phyloP scores from a whole-genome alignment of 2,329 filamentous ascomycete genomes.

The Aureobasidium sp. region DNA sequence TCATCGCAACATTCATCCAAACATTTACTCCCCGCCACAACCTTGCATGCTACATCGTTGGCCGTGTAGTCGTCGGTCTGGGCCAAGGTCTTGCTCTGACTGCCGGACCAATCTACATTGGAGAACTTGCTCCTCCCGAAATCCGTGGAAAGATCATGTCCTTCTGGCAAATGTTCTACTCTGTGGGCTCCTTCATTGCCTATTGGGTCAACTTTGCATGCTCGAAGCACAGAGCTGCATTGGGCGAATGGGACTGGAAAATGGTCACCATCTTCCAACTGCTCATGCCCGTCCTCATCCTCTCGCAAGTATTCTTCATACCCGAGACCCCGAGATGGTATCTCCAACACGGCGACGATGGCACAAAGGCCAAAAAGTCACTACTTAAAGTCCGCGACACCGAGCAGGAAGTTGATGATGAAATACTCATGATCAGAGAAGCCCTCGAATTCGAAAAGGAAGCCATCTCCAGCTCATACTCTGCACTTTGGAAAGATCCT shows the following conservation, averaged over 20 bases:
- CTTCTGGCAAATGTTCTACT: conserved; percentile 64
- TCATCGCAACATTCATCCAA: conserved; percentile 63
- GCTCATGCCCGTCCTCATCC: conserved; percentile 57
- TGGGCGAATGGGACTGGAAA: conserved; percentile 59
- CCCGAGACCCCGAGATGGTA: conserved; percentile 64
- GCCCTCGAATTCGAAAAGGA: conserved; percentile 67
- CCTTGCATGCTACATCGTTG: conserved; percentile 61
- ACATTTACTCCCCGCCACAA: conserved; percentile 51
- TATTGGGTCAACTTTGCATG: conserved; percentile 62
- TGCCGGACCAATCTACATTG: conserved; percentile 64
- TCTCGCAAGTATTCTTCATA: conserved; percentile 56
- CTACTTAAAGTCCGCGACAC: conserved; percentile 57
- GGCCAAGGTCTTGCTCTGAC: conserved; percentile 62
- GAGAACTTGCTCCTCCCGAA: conserved; percentile 57
- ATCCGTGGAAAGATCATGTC: conserved; percentile 63
- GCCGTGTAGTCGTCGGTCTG: conserved; percentile 61
- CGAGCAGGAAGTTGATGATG: conserved; percentile 60
- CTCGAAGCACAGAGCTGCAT: conserved; percentile 45
- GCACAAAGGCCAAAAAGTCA: conserved; percentile 53
- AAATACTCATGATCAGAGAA: conserved; percentile 58
- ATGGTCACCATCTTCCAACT: conserved; percentile 68
- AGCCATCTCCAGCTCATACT: conserved; percentile 55
- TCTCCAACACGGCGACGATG: conserved; percentile 53
- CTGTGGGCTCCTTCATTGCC: conserved; percentile 58
- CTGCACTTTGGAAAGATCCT: conserved; percentile 62